Evolutionary conservation across 2,329 filamentous ascomycete species (phyloP).

Genomic region (Ophiostoma sp.): DNA sequence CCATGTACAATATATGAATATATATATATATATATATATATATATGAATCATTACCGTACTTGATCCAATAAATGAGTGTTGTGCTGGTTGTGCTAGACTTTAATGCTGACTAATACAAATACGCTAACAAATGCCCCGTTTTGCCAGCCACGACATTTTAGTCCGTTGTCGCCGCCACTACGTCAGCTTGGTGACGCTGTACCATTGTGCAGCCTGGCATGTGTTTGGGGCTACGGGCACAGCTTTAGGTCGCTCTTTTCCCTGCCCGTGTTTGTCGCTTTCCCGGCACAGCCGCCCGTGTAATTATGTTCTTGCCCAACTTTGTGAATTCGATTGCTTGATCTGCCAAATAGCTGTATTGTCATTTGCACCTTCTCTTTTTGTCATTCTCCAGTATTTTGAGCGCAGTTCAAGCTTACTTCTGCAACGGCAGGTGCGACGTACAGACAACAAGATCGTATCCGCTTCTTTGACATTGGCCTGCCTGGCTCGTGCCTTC

Average conservation of each 20-base stretch:
- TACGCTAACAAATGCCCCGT: not conserved
- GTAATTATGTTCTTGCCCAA: not conserved
- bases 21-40: not conserved
- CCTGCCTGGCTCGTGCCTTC: conserved; percentile 1
- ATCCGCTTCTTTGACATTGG: not conserved
- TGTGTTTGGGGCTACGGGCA: conserved; percentile 11
- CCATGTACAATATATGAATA: not conserved
- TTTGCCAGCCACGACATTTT: conserved; percentile 19
- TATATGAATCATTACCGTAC: not conserved
- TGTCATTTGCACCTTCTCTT: not conserved
- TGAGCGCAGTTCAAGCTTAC: not conserved
- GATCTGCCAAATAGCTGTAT: not conserved
- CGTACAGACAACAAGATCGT: not conserved
- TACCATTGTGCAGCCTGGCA: conserved; percentile 1
- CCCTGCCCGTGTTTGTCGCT: not conserved
- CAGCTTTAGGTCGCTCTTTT: not conserved
- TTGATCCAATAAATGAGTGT: not conserved
- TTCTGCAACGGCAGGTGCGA: not conserved
- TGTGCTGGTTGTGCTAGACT: not conserved
- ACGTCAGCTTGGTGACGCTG: conserved; percentile 18
- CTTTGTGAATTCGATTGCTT: not conserved
- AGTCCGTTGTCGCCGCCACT: conserved; percentile 17
- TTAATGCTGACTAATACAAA: not conserved
- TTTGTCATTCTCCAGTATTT: not conserved
- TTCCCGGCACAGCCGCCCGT: not conserved